Evolutionary conservation across 2,329 filamentous ascomycete species (phyloP), one percentile per base, ranked within the genome.

Genomic region (Elsinoe ampelina): DNA sequence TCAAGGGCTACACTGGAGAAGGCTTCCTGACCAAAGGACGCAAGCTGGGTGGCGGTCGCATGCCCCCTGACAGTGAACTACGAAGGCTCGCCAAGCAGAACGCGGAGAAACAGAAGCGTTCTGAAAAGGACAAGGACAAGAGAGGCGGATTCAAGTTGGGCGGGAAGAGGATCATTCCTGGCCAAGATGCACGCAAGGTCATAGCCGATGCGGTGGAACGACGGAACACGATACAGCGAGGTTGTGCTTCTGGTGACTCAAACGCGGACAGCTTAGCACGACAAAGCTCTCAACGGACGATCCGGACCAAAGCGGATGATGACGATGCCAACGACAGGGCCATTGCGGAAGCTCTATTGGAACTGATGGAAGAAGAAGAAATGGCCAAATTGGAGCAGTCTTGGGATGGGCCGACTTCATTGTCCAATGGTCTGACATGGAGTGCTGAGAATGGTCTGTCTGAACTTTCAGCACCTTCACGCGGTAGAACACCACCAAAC

Each of bases 1-100:
- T 82, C 58, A 93, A 92, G 67, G 92, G 92, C 15, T 96, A 92
- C 66, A 95, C 88, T 0, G 92, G 92, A 11, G 90, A 95, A 70
- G 87, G 87, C 0, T 96, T 96, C 71, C 73, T 95, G 30, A 84
- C 85, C 0, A 74, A 85, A 32, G 92, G 91, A 1, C 81, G 82
- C 13, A 81, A 81, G 10, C 78, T 96, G 0, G 91, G 91, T 55
- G 87, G 86, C 2, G 72, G 69, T 59, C 73, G 72, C 41, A 77
- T 89, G 43, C 82, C 86, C 1, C 81, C 87, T 1, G 73, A 81
- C 58, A 77, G 86, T 17, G 91, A 95, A 71, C 85, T 86, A 58
- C 82, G 85, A 26, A 81, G 88, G 35, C 76, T 87, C 58, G 89
- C 89, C 30, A 81, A 88, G 52, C 81, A 78, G 11, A 67, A 64